A percentile compares a stretch with the other conserved stretches of the same genome.
Evolutionary conservation across 208 protist genomes (phyloP).

Genomic region (Lotmaria passim): DNA sequence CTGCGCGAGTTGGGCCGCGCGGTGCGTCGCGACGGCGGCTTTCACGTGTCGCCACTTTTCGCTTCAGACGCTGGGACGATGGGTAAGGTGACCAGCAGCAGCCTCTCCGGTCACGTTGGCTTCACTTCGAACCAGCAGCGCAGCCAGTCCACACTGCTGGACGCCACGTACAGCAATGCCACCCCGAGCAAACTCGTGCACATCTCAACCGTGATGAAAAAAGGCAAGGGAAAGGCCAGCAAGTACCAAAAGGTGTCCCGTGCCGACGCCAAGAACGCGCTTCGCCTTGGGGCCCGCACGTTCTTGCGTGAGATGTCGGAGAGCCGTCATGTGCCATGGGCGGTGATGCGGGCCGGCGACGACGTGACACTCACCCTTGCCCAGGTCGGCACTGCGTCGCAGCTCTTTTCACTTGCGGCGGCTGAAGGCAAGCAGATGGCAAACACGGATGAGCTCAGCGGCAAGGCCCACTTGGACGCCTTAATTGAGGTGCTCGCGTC

Average conservation of each 20-base stretch:
- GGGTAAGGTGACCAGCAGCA: slow-evolving; percentile 77
- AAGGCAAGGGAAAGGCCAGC: slow-evolving; percentile 36
- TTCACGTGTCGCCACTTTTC: slow-evolving; percentile 85
- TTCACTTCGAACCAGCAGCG: slow-evolving; percentile 87
- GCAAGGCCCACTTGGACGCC: slow-evolving; percentile 50
- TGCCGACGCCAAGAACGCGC: slow-evolving; percentile 68
- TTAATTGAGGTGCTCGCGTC: slow-evolving; percentile 54
- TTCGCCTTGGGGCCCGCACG: slow-evolving; percentile 77
- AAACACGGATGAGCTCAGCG: slow-evolving; percentile 32
- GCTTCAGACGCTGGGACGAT: slow-evolving; percentile 73
- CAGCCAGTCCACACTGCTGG: slow-evolving; percentile 69
- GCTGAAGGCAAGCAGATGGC: slow-evolving; percentile 54
- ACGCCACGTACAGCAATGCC: slow-evolving; percentile 88
- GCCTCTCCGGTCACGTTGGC: slow-evolving; percentile 67
- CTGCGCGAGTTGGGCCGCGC: slow-evolving; percentile 73
- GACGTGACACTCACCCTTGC: slow-evolving; percentile 52
- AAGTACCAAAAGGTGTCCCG: slow-evolving; percentile 49
- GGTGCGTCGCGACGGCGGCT: slow-evolving; percentile 84
- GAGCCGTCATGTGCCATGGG: slow-evolving; percentile 80
- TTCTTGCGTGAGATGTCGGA: slow-evolving; percentile 86
- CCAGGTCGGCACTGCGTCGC: slow-evolving; percentile 56
- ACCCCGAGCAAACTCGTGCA: slow-evolving; percentile 83
- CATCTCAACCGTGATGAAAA: slow-evolving; percentile 67
- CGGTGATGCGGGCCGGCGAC: slow-evolving; percentile 73
- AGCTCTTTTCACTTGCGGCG: slow-evolving; percentile 63